These are phyloP conservation scores for Penicillium expansum DNA, from an alignment of 2,329 filamentous ascomycete genomes.

Conservation along the genomic window DNA sequence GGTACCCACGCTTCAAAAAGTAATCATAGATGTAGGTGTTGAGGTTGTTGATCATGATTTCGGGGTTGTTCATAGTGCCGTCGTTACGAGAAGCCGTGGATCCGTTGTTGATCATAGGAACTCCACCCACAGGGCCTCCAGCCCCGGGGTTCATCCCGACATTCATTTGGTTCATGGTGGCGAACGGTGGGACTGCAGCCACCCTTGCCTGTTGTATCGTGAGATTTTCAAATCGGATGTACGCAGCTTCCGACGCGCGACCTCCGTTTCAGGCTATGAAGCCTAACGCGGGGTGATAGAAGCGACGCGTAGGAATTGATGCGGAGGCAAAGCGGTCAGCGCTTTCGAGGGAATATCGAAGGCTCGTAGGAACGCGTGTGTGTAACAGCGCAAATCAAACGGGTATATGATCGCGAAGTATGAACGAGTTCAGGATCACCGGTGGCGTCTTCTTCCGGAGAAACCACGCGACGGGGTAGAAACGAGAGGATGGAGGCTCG, in stretches of 20 bases:
- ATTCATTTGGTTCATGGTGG: constrained; percentile 56
- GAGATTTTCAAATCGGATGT: constrained; percentile 28
- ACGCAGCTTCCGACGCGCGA: constrained; percentile 29
- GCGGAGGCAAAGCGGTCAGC: constrained; percentile 20
- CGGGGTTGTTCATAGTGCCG: constrained; percentile 39
- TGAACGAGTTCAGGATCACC: constrained; percentile 4
- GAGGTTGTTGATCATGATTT: constrained; percentile 45
- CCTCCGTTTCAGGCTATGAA: constrained; percentile 31
- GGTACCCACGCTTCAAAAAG: constrained; percentile 81
- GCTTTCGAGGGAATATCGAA: constrained; percentile 9
- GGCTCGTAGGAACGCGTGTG: constrained; percentile 5
- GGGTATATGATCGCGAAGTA: constrained; percentile 4
- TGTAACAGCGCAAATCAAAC: constrained; percentile 4
- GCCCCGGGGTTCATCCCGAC: constrained; percentile 57
- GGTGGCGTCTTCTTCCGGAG: constrained; percentile 10
- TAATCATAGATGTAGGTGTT: constrained; percentile 70
- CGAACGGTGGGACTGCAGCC: constrained; percentile 33
- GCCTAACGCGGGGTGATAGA: constrained; percentile 28
- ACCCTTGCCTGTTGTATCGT: constrained; percentile 34
- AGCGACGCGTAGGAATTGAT: constrained; percentile 16
- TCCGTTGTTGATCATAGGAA: constrained; percentile 55
- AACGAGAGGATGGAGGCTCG: constrained; percentile 12
- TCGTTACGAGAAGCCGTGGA: constrained; percentile 46
- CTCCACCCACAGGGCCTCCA: constrained; percentile 57
- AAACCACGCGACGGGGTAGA: constrained; percentile 22